Evolutionary conservation across 257 asterid species (phyloP).

Genomic region (Asclepias syriaca): DNA sequence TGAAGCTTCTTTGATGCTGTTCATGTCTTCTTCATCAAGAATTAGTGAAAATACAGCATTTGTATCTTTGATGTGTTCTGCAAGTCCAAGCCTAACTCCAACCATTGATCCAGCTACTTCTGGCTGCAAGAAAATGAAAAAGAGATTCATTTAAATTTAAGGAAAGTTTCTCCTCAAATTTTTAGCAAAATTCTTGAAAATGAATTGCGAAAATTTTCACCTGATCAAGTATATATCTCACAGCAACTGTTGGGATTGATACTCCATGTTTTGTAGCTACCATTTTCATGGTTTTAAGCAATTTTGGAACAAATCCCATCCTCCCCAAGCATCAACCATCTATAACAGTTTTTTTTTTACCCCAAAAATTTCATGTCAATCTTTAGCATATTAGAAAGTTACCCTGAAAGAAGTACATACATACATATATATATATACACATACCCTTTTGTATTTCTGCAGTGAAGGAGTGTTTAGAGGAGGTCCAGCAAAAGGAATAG

Average conservation of each 20-base stretch:
- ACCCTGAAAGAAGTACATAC: slow-evolving; percentile 27
- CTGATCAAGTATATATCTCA: slow-evolving; percentile 80
- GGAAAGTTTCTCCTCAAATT: neutral
- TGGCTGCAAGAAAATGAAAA: slow-evolving; percentile 41
- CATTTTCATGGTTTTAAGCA: slow-evolving; percentile 62
- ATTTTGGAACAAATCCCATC: slow-evolving; percentile 84
- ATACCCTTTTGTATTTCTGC: slow-evolving; percentile 95
- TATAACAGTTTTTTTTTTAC: slow-evolving; percentile 17
- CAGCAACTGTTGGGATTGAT: slow-evolving; percentile 84
- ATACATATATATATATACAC: neutral
- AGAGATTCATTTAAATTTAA: neutral
- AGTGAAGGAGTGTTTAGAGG: slow-evolving; percentile 83
- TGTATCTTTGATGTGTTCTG: slow-evolving; percentile 69
- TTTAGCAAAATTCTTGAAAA: neutral
- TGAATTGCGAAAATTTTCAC: slow-evolving; percentile 20
- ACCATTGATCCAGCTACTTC: slow-evolving; percentile 96
- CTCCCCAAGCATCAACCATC: slow-evolving; percentile 99
- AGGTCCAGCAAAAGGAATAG: slow-evolving; percentile 91
- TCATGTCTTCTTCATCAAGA: slow-evolving; percentile 70
- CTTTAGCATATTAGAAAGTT: neutral
- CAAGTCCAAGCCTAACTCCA: slow-evolving; percentile 87
- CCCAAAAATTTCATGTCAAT: neutral
- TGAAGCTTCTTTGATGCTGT: slow-evolving; percentile 56
- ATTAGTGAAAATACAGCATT: slow-evolving; percentile 61
- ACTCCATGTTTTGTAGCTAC: slow-evolving; percentile 76